These are phyloP conservation scores for Cicer judaicum DNA, from an alignment of 306 rosid genomes.

Conservation along the genomic window DNA sequence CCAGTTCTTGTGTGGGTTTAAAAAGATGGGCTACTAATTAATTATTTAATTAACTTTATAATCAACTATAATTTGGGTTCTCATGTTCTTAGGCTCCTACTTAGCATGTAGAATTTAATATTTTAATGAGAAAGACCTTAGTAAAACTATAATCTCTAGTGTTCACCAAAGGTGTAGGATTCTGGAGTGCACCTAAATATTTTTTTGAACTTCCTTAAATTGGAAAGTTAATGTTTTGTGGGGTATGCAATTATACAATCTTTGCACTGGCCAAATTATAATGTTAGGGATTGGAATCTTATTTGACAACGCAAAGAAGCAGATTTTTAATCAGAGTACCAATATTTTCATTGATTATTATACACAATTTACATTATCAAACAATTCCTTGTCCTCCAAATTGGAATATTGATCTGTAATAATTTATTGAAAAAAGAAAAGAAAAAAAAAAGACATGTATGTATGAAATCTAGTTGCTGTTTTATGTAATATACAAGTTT, in stretches of 20 bases:
- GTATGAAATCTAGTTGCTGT: background rate
- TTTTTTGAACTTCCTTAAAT: background rate
- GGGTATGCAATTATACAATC: background rate
- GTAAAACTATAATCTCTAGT: no score
- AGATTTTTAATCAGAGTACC: background rate
- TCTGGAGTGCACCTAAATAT: background rate
- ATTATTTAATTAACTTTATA: conserved; percentile 34
- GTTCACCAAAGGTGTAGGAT: background rate
- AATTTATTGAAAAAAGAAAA: background rate
- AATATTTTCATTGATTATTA: background rate
- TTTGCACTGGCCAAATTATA: background rate
- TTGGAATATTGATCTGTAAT: no score
- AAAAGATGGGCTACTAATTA: conserved; percentile 47
- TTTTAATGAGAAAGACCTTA: background rate
- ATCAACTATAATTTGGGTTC: background rate
- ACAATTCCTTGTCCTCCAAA: no score
- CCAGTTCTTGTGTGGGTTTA: conserved; percentile 38
- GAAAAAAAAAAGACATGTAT: background rate
- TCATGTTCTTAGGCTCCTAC: background rate
- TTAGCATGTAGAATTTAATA: background rate
- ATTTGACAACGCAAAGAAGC: background rate
- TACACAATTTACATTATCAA: no score
- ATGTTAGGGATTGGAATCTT: no score
- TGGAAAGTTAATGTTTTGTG: background rate
- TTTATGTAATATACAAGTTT: background rate